Evolutionary conservation across 169 alveolate genomes (phyloP).

Genomic region (Cryptosporidium tyzzeri): DNA sequence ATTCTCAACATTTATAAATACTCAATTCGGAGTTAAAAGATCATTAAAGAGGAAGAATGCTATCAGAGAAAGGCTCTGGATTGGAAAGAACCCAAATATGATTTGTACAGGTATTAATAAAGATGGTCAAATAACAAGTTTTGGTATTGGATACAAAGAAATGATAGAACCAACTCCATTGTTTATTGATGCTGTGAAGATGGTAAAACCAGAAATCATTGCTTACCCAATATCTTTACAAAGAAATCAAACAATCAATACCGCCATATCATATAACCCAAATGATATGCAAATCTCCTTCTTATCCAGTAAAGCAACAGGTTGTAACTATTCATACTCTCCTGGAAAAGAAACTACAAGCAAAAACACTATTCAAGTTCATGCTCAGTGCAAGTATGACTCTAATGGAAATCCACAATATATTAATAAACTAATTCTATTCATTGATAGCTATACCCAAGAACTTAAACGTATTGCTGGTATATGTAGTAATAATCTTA

Average conservation of each 20-base stretch:
- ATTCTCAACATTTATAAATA: constrained; percentile 55
- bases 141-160: constrained; percentile 56
- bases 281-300: constrained; percentile 51
- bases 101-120: constrained; percentile 61
- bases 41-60: constrained; percentile 27
- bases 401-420: constrained; percentile 25
- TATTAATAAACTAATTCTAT: constrained; percentile 30
- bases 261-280: constrained; percentile 70
- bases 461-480: constrained; percentile 60
- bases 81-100: constrained; percentile 40
- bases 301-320: constrained; percentile 47
- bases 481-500: constrained; percentile 16
- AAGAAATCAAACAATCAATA: constrained; percentile 64
- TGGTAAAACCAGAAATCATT: constrained; percentile 70
- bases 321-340: constrained; percentile 58
- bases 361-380: constrained; percentile 43
- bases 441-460: constrained; percentile 29
- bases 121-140: constrained; percentile 52
- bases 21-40: constrained; percentile 50
- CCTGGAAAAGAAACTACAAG: constrained; percentile 31
- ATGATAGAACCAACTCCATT: constrained; percentile 67
- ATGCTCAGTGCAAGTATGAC: constrained; percentile 67
- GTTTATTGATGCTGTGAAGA: constrained; percentile 58
- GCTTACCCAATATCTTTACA: constrained; percentile 54
- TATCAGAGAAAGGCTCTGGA: constrained; percentile 69